phyloP scores from a whole-genome alignment of 2,329 filamentous ascomycete species.

The Ceratocystis diversiconidia region DNA sequence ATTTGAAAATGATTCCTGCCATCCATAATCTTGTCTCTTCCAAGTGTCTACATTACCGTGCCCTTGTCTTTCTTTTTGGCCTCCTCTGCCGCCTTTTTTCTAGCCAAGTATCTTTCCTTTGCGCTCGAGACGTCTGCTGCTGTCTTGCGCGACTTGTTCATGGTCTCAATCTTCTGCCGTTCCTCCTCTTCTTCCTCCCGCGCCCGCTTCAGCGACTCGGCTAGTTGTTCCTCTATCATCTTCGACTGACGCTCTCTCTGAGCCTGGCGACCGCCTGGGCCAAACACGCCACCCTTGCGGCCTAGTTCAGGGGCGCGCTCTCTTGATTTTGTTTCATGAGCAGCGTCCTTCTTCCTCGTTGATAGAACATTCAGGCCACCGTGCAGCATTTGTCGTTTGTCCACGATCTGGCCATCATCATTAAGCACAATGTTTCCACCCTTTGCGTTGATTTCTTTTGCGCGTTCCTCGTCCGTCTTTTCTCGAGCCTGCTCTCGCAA shows the following conservation, averaged over 20 bases:
- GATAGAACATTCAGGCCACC: conserved; percentile 61
- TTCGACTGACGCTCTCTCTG: conserved; percentile 62
- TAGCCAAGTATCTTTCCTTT: conserved; percentile 63
- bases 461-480: conserved; percentile 49
- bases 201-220: conserved; percentile 55
- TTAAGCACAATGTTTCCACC: conserved; percentile 53
- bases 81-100: conserved; percentile 61
- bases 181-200: conserved; percentile 53
- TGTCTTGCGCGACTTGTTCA: conserved; percentile 65
- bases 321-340: conserved; percentile 2
- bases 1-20: neutral
- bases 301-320: conserved; percentile 13
- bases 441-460: conserved; percentile 50
- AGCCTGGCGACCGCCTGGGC: conserved; percentile 34
- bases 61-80: conserved; percentile 36
- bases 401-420: conserved; percentile 69
- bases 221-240: conserved; percentile 68
- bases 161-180: conserved; percentile 45
- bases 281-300: conserved; percentile 27
- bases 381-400: conserved; percentile 65
- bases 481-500: conserved; percentile 25
- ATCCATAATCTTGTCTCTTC: neutral
- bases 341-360: conserved; percentile 9
- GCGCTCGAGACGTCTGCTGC: conserved; percentile 61
- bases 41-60: neutral